These are phyloP conservation scores for Leptographium galeiforme DNA, from an alignment of 2,329 filamentous ascomycete genomes.

Conservation along the genomic window DNA sequence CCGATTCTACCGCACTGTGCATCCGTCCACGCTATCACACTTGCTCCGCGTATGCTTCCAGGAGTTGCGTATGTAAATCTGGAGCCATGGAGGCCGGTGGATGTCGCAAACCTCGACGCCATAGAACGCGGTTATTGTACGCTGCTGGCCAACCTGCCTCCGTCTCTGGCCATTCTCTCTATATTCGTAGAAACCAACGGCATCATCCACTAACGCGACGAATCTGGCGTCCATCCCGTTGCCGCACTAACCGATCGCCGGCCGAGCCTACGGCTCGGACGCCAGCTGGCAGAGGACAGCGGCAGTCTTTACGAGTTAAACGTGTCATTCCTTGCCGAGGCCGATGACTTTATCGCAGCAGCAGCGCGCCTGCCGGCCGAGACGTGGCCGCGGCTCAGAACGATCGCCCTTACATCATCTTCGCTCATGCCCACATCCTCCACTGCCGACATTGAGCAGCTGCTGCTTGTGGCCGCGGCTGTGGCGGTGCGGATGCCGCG, in stretches of 20 bases:
- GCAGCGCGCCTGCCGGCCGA: background rate
- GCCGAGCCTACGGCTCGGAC: background rate
- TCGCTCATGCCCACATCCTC: background rate
- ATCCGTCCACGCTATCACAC: background rate
- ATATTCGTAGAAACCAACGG: background rate
- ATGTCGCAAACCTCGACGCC: background rate
- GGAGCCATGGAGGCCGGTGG: background rate
- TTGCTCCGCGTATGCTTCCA: background rate
- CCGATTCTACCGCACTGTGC: background rate
- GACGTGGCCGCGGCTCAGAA: background rate
- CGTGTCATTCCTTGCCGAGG: background rate
- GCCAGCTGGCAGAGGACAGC: background rate
- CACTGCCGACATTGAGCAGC: background rate
- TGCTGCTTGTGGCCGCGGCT: background rate
- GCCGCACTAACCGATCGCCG: background rate
- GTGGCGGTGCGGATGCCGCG: background rate
- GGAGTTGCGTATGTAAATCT: background rate
- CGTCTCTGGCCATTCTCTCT: background rate
- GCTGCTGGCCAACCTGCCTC: background rate
- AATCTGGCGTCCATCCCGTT: background rate
- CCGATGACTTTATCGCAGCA: background rate
- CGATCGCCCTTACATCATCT: background rate
- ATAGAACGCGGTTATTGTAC: background rate
- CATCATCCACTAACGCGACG: background rate
- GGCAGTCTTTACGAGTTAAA: background rate